phyloP scores from a whole-genome alignment of 2,329 filamentous ascomycete species.

The Aspergillus thermomutatus region DNA sequence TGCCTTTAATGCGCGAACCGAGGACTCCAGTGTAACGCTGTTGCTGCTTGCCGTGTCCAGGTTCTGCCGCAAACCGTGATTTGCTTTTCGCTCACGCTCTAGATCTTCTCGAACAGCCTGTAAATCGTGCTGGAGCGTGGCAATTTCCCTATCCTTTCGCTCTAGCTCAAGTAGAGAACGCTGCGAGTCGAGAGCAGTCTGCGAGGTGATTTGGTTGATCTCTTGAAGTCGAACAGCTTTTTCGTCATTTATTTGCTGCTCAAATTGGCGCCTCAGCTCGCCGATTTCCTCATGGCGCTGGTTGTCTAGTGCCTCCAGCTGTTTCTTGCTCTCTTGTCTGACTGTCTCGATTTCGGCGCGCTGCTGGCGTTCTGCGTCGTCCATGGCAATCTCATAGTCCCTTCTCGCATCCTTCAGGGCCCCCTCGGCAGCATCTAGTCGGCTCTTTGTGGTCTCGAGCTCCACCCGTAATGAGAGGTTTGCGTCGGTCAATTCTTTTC shows the following conservation, averaged over 20 bases:
- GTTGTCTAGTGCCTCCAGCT: slow-evolving; percentile 57
- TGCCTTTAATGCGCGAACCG: slow-evolving; percentile 71
- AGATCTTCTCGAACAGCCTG: slow-evolving; percentile 47
- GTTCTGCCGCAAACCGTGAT: slow-evolving; percentile 55
- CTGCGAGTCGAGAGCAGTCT: slow-evolving; percentile 38
- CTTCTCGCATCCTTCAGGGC: slow-evolving; percentile 52
- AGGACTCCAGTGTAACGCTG: slow-evolving; percentile 67
- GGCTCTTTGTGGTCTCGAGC: slow-evolving; percentile 59
- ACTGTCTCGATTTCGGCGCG: slow-evolving; percentile 42
- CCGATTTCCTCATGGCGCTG: slow-evolving; percentile 67
- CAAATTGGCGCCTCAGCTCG: slow-evolving; percentile 60
- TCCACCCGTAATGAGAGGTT: slow-evolving; percentile 64
- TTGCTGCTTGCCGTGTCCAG: slow-evolving; percentile 59
- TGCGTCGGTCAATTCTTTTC: slow-evolving; percentile 47
- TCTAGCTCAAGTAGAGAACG: slow-evolving; percentile 45
- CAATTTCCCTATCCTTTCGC: slow-evolving; percentile 53
- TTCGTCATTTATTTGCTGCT: slow-evolving; percentile 66
- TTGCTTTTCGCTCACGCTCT: slow-evolving; percentile 62
- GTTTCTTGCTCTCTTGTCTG: slow-evolving; percentile 45
- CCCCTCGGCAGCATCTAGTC: slow-evolving; percentile 47
- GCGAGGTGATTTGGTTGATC: slow-evolving; percentile 34
- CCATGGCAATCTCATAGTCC: slow-evolving; percentile 50
- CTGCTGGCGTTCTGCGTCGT: slow-evolving; percentile 52
- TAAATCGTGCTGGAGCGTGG: slow-evolving; percentile 41
- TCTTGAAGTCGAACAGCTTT: slow-evolving; percentile 36